Base-by-base conservation (phyloP, 441 rosid genomes). In the Euphorbia celastroides region DNA sequence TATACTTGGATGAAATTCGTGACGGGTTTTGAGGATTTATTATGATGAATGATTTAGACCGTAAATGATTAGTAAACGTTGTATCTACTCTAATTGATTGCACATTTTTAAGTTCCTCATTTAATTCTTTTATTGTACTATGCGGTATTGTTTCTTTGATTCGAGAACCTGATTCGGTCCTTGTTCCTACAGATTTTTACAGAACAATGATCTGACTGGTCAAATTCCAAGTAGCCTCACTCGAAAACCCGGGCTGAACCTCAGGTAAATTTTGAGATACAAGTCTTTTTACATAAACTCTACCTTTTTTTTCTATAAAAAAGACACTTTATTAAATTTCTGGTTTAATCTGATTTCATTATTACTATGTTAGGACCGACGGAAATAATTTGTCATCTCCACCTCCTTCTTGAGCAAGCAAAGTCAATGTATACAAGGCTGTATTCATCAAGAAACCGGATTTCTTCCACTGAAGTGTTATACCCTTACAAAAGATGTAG, bases 131-230 rank as follows among this genome's bases (percentile, higher is more conserved):
- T 64, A 23, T 32, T 19, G 11, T 32, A 46, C 30, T 44, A 50
- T 3, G 9, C 38, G 38, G 5, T 4, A 34, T 34, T 3, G 5
- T 55, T 64, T 57, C 19, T 44, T 73, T 70, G 62, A 44, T 62
- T 68, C 62, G 69, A 68, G 51, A 22, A 67, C 70, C 68, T 67
- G 64, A 77, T 72, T 19, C 26, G 9, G 54, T 66, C n/a, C 71
- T 65, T 68, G 57, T 22, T 69, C 57, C 75, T 74, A 50, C 85
- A 91, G 97, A 70, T 88, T 78, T 77, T 75, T 94, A 62, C 89
- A 89, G 74, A 89, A 89, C 86, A 91, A 91, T 70, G 86, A 89
- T 70, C 78, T 91, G 67, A 85, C 88, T 0, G 93, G 97, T 72
- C 81, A 68, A 60, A 65, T 86, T 68, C 96, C 95, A 10, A 70